Percentiles rank a stretch among this genome's conserved stretches.
Conservation (phyloP, 2,329 filamentous ascomycete species). For the Penicillium janthinellum region DNA sequence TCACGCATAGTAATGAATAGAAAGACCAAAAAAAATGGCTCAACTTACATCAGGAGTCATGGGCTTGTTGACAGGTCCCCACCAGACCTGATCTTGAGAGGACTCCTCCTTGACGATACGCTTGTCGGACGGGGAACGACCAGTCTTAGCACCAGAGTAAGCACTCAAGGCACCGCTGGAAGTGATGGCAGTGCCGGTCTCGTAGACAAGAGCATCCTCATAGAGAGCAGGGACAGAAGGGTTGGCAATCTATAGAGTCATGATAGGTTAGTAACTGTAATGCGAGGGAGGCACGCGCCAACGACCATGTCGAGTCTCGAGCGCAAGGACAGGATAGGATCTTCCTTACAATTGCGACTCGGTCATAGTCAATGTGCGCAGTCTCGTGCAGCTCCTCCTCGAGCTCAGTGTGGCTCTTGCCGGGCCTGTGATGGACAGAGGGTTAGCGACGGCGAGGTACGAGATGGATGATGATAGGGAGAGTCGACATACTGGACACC, state of each 20-base stretch:
- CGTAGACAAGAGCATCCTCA: slow-evolving; percentile 98
- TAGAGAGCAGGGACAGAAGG: slow-evolving; percentile 94
- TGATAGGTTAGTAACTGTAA: slow-evolving; percentile 5
- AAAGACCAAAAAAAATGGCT: slow-evolving; percentile 4
- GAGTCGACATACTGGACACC: slow-evolving; percentile 76
- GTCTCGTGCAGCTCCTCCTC: slow-evolving; percentile 97
- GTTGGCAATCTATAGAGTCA: slow-evolving; percentile 67
- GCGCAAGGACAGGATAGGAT: slow-evolving; percentile 4
- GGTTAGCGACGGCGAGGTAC: slow-evolving; percentile 20
- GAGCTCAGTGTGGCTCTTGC: slow-evolving; percentile 89
- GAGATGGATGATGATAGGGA: slow-evolving; percentile 9
- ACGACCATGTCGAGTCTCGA: slow-evolving; percentile 14
- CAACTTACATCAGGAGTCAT: slow-evolving; percentile 90
- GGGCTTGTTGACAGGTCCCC: slow-evolving; percentile 99
- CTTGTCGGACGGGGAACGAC: slow-evolving; percentile 95
- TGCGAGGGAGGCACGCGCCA: background rate
- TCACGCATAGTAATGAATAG: slow-evolving; percentile 9
- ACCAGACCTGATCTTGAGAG: slow-evolving; percentile 94
- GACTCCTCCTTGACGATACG: slow-evolving; percentile 89
- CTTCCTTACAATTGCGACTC: slow-evolving; percentile 84
- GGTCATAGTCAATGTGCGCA: slow-evolving; percentile 98
- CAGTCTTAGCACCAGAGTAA: slow-evolving; percentile 98
- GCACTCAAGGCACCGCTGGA: slow-evolving; percentile 92
- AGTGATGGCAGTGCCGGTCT: slow-evolving; percentile 96
- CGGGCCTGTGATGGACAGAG: slow-evolving; percentile 59